Evolutionary conservation across 345 rosid species (phyloP).

Genomic region (Eucalyptus erythrocorys): DNA sequence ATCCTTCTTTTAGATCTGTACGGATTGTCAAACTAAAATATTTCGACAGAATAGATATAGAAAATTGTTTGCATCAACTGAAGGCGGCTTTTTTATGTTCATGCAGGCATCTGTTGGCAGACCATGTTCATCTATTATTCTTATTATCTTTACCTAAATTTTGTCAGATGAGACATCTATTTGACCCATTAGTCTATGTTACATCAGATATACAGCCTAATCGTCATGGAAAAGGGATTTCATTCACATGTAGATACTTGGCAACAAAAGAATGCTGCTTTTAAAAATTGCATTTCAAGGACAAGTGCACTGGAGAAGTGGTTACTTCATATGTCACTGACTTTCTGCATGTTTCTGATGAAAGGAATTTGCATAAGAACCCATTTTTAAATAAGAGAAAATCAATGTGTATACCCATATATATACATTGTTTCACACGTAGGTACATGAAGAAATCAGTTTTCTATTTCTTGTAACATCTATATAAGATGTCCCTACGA

Average conservation of each 20-base stretch:
- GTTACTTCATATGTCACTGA: background rate
- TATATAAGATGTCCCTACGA: background rate
- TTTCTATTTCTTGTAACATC: background rate
- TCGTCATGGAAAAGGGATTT: background rate
- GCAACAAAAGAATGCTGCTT: background rate
- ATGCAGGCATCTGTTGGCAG: background rate
- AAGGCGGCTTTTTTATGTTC: background rate
- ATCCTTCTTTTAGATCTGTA: background rate
- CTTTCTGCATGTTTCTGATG: background rate
- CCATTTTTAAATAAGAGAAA: background rate
- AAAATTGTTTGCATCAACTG: background rate
- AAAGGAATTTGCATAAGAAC: background rate
- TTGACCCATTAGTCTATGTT: background rate
- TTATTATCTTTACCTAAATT: background rate
- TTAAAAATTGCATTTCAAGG: background rate
- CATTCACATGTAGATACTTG: background rate
- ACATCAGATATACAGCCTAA: background rate
- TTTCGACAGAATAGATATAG: background rate
- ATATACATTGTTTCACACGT: background rate
- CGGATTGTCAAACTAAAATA: background rate
- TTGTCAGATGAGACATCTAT: background rate
- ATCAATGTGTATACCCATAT: background rate
- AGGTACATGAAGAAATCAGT: background rate
- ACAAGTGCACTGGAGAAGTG: background rate
- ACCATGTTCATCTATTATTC: background rate